phyloP scores from a whole-genome alignment of 1,284 basidiomycete genomes.

The Chondrostereum purpureum region DNA sequence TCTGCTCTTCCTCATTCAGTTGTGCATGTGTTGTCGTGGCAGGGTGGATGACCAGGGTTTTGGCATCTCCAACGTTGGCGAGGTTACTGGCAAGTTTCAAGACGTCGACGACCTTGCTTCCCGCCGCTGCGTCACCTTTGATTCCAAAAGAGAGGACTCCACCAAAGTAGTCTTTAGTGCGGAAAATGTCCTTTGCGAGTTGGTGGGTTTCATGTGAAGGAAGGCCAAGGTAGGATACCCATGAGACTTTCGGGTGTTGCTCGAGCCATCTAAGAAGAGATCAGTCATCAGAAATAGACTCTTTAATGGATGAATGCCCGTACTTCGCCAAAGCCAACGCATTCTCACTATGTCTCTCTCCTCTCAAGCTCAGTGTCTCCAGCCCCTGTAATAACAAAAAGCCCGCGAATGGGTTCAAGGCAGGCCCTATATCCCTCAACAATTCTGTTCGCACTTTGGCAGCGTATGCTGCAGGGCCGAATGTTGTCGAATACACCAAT shows the following conservation, averaged over 20 bases:
- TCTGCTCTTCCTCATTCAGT: constrained; percentile 63
- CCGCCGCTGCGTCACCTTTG: constrained; percentile 53
- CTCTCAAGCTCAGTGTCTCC: constrained; percentile 80
- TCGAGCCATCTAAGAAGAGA: constrained; percentile 47
- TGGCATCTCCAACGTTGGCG: constrained; percentile 76
- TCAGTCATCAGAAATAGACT: neutral
- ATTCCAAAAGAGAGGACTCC: constrained; percentile 82
- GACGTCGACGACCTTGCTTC: constrained; percentile 67
- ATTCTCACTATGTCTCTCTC: constrained; percentile 72
- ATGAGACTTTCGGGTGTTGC: constrained; percentile 63
- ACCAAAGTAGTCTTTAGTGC: constrained; percentile 52
- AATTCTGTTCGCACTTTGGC: constrained; percentile 64
- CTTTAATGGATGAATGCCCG: constrained; percentile 13
- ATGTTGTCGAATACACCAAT: constrained; percentile 65
- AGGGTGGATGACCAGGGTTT: constrained; percentile 82
- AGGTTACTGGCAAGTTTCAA: constrained; percentile 72
- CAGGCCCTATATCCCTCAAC: constrained; percentile 74
- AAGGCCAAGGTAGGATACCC: constrained; percentile 83
- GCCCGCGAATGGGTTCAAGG: constrained; percentile 75
- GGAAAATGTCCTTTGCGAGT: constrained; percentile 53
- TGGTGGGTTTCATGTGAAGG: constrained; percentile 57
- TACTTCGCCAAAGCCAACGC: constrained; percentile 67
- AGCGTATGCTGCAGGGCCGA: constrained; percentile 69
- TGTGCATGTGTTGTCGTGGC: constrained; percentile 82
- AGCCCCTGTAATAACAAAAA: constrained; percentile 84